Evolutionary conservation across 2,329 filamentous ascomycete species (phyloP).

Genomic region (Penicillium sp.): DNA sequence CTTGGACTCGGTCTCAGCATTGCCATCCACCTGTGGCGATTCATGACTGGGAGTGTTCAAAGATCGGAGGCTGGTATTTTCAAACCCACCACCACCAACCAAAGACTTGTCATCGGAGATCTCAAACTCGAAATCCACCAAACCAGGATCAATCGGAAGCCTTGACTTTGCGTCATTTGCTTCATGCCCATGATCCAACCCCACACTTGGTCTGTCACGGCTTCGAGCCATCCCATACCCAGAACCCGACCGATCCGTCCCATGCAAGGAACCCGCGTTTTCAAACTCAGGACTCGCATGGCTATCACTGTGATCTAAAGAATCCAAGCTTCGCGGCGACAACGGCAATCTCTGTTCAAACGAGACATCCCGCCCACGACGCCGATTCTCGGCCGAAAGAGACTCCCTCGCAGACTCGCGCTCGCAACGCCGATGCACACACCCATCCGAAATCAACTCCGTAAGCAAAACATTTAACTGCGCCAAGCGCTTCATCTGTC

Average conservation of each 20-base stretch:
- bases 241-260: background rate
- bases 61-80: background rate
- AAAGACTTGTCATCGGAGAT: background rate
- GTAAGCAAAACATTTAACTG: slow-evolving; percentile 6
- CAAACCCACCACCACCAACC: background rate
- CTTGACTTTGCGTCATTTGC: background rate
- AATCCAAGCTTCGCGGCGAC: slow-evolving; percentile 8
- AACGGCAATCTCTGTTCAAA: background rate
- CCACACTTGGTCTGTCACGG: background rate
- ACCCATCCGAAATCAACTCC: slow-evolving; percentile 5
- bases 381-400: background rate
- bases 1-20: background rate
- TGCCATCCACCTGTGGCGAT: background rate
- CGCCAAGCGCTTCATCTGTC: slow-evolving; percentile 5
- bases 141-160: background rate
- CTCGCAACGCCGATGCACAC: background rate
- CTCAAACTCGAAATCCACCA: background rate
- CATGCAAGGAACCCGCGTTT: background rate
- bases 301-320: background rate
- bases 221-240: background rate
- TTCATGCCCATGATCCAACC: background rate
- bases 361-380: background rate
- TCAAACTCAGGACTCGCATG: background rate
- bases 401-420: background rate
- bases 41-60: background rate